A percentile compares a stretch with the other conserved stretches of the same genome.
Conservation (phyloP, 2,329 filamentous ascomycete genomes). For the Fusarium agapanthi region DNA sequence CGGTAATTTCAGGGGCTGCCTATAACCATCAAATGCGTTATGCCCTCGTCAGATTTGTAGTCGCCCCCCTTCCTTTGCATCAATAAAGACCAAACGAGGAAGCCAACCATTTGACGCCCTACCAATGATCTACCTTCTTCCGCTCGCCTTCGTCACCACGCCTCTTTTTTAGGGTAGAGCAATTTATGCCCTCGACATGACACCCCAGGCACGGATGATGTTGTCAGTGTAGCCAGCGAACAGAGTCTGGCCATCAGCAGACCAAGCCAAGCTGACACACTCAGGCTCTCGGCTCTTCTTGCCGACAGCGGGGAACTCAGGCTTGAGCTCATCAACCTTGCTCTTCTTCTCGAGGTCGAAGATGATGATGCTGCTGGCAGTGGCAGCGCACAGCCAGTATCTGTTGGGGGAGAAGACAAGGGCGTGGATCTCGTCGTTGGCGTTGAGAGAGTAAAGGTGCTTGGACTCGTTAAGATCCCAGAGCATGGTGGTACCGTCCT, state of each 20-base stretch:
- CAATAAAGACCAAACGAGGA: conserved; percentile 57
- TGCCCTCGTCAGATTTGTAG: conserved; percentile 49
- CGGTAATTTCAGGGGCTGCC: conserved; percentile 51
- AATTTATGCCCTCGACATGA: conserved; percentile 88
- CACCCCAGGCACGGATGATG: conserved; percentile 97
- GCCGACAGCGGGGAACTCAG: conserved; percentile 94
- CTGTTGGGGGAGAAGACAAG: conserved; percentile 99
- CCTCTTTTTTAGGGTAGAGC: conserved; percentile 41
- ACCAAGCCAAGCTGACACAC: conserved; percentile 97
- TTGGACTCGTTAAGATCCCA: conserved; percentile 99
- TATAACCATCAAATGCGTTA: conserved; percentile 51
- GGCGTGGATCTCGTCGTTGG: conserved; percentile 99
- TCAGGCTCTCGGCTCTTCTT: conserved; percentile 99
- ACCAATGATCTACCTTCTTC: conserved; percentile 55
- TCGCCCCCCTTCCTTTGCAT: conserved; percentile 50
- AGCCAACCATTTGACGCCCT: conserved; percentile 57
- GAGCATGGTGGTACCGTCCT: conserved; percentile 99
- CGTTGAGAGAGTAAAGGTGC: conserved; percentile 99
- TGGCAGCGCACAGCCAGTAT: conserved; percentile 99
- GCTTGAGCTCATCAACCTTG: conserved; percentile 99
- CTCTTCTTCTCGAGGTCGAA: conserved; percentile 99
- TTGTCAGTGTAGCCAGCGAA: conserved; percentile 99
- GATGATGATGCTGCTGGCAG: conserved; percentile 98
- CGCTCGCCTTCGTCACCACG: conserved; percentile 41
- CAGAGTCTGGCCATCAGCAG: conserved; percentile 97